Conservation (phyloP, 2,329 filamentous ascomycete species). For the Colletotrichum navitas region DNA sequence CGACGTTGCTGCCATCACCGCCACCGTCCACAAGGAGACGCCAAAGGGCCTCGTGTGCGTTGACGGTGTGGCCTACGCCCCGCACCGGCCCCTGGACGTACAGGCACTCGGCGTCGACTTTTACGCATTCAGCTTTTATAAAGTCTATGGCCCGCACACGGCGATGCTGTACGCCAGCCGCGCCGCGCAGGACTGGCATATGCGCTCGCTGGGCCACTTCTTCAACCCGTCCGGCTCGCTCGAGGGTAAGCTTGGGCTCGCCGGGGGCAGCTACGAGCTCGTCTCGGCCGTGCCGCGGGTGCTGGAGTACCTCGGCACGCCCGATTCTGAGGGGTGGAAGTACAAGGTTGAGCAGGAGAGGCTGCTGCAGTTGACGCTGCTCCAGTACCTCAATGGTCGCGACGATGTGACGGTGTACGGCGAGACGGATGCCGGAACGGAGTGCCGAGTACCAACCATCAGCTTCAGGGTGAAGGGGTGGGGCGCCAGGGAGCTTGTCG, state of each 20-base stretch:
- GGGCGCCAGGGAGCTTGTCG: conserved; percentile 69
- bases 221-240: conserved; percentile 74
- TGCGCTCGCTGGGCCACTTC: conserved; percentile 72
- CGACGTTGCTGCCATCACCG: conserved; percentile 68
- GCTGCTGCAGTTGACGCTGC: conserved; percentile 67
- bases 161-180: conserved; percentile 76
- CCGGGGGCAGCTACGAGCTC: conserved; percentile 79
- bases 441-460: conserved; percentile 72
- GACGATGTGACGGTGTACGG: conserved; percentile 71
- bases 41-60: conserved; percentile 75
- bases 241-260: conserved; percentile 76
- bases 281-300: conserved; percentile 72
- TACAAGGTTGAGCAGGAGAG: conserved; percentile 70
- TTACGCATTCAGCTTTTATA: conserved; percentile 87
- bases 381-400: conserved; percentile 68
- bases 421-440: conserved; percentile 60
- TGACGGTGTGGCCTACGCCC: conserved; percentile 82
- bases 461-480: conserved; percentile 73
- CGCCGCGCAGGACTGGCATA: conserved; percentile 62
- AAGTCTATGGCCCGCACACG: conserved; percentile 83
- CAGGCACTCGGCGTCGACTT: conserved; percentile 77
- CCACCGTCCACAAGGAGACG: conserved; percentile 61
- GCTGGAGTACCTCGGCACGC: conserved; percentile 68
- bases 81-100: conserved; percentile 78
- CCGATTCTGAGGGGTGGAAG: conserved; percentile 59